Evolutionary conservation across 2,329 filamentous ascomycete genomes (phyloP), one percentile per base, ranked within the genome.

Genomic region (Chaetomium sp.): DNA sequence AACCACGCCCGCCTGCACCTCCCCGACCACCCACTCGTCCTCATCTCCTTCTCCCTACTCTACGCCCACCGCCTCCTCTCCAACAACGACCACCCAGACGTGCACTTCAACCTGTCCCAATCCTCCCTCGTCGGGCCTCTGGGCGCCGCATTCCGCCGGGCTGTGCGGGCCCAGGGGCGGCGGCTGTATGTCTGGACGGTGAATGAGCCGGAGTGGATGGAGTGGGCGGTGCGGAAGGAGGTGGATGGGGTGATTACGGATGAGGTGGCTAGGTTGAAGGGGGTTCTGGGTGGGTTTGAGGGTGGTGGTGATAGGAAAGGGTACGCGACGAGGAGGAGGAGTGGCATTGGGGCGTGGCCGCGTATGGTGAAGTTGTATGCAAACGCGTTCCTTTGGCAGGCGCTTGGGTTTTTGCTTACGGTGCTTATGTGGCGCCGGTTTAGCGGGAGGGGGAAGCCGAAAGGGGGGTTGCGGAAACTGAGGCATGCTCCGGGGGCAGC

Each of bases 191-290:
- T 84, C 0, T 97, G 92, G 92, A 96, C 91, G 0, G 88, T 96
- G 50, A 96, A 97, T 68, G 80, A 87, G 11, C 79, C 82, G 59
- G 76, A 78, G 49, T 81, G 84, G 71, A 96, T 97, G 91, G 79
- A 84, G 64, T 96, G 90, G 89, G 80, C 83, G 60, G 82, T 95
- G 37, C 71, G 76, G 34, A 72, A 80, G 43, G 64, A 64, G 33
- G 73, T 95, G 1, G 88, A 95, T 63, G 91, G 89, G 0, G 86
- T 96, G 4, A 85, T 96, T 52, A 95, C 91, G 0, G 91, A 96
- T 66, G 85, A 96, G 62, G 88, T 89, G 1, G 79, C 79, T 66
- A 70, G 79, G 61, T 92, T 85, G 65, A 67, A 84, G 32, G 79
- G 86, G 45, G 77, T 89, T 1, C 82, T 80, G 59, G 65, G 75